phyloP scores from a whole-genome alignment of 441 rosid species.

The Manihot esculenta region DNA sequence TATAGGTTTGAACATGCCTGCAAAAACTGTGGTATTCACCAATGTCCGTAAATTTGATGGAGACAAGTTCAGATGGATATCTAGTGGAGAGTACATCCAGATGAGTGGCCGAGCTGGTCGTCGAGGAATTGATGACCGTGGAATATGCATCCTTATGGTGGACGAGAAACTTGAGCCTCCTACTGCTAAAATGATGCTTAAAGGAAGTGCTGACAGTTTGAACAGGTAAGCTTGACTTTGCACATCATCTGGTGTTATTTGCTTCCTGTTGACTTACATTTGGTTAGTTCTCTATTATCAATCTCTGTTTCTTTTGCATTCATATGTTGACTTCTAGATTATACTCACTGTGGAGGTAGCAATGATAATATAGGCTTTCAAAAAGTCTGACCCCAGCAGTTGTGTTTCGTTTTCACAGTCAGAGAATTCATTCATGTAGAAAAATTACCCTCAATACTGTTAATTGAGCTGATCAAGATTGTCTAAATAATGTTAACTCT shows the following conservation, averaged over 20 bases:
- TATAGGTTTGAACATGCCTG: constrained; percentile 99
- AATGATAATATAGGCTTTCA: background rate
- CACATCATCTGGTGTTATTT: background rate
- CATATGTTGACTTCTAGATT: background rate
- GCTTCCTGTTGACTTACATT: background rate
- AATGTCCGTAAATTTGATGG: constrained; percentile 99
- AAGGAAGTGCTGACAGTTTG: constrained; percentile 96
- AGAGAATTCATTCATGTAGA: background rate
- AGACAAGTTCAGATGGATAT: constrained; percentile 96
- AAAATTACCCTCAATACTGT: background rate
- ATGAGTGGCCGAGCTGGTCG: constrained; percentile 99
- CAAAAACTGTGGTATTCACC: constrained; percentile 97
- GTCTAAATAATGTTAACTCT: constrained; percentile 1
- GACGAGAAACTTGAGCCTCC: constrained; percentile 97
- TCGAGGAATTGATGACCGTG: constrained; percentile 96
- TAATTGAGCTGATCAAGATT: background rate
- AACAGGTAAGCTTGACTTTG: constrained; percentile 58
- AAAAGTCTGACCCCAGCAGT: background rate
- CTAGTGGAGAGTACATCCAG: constrained; percentile 97
- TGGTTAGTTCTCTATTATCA: background rate
- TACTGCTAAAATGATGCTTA: constrained; percentile 91
- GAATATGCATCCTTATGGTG: constrained; percentile 95
- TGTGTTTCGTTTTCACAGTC: background rate
- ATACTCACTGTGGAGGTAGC: background rate
- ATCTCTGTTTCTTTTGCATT: background rate